Percentiles rank a stretch among this genome's conserved stretches.
Evolutionary conservation across 306 rosid genomes (phyloP).

Genomic region (barrel medic (Medicago truncatula)): DNA sequence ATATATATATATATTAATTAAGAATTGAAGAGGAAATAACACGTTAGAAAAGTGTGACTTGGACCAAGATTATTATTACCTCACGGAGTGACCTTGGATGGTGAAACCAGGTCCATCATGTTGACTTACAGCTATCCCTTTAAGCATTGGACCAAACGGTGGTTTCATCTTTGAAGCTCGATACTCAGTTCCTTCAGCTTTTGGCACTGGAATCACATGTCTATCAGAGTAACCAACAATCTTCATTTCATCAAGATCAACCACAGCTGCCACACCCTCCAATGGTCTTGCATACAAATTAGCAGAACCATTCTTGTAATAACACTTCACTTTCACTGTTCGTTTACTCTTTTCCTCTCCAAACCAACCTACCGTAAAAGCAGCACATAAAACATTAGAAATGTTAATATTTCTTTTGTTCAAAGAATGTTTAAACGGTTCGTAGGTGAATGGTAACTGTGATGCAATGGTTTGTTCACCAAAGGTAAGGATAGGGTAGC

Average conservation of each 20-base stretch:
- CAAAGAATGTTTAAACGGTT: slow-evolving; percentile 39
- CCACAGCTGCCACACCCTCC: slow-evolving; percentile 38
- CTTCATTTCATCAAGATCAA: slow-evolving; percentile 44
- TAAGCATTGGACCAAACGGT: slow-evolving; percentile 48
- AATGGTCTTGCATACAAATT: slow-evolving; percentile 43
- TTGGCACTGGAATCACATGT: slow-evolving; percentile 31
- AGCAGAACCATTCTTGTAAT: slow-evolving; percentile 16
- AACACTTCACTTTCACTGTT: slow-evolving; percentile 37
- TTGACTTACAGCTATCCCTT: slow-evolving; percentile 26
- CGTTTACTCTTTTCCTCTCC: slow-evolving; percentile 37
- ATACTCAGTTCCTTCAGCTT: slow-evolving; percentile 47
- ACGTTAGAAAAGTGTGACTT: too few relatives aligned
- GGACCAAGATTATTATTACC: too few relatives aligned
- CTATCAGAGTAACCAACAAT: slow-evolving; percentile 38
- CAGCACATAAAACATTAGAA: slow-evolving; percentile 23
- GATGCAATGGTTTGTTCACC: slow-evolving; percentile 34
- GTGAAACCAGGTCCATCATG: slow-evolving; percentile 45
- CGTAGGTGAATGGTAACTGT: slow-evolving; percentile 16
- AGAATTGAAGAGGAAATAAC: too few relatives aligned
- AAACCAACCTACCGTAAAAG: slow-evolving; percentile 42
- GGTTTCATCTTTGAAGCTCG: slow-evolving; percentile 39
- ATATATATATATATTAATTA: too few relatives aligned
- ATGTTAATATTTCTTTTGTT: slow-evolving; percentile 36
- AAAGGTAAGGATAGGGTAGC: slow-evolving; percentile 44
- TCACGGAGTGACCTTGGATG: slow-evolving; percentile 41